Conservation (phyloP, 2,329 filamentous ascomycete species). For the Salinomyces thailandicus region DNA sequence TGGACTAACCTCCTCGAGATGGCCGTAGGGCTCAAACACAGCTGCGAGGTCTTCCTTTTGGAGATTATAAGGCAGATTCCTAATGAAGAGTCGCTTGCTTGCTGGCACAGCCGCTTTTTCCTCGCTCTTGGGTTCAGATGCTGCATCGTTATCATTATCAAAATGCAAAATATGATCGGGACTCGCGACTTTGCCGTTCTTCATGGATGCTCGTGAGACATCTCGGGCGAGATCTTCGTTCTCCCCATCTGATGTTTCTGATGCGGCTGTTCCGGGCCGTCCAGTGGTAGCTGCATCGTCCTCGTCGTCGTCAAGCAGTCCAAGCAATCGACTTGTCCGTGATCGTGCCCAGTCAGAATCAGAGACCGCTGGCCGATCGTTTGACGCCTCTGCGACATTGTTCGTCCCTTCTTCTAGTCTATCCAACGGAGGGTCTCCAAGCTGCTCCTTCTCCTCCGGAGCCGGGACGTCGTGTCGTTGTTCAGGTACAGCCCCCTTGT, state of each 20-base stretch:
- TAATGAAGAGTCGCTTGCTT: constrained; percentile 72
- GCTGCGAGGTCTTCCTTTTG: constrained; percentile 66
- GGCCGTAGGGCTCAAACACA: constrained; percentile 62
- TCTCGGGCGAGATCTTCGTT: no score
- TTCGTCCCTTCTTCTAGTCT: no score
- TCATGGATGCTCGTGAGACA: no score
- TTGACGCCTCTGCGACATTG: no score
- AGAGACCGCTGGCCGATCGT: constrained; percentile 42
- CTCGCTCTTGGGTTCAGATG: no score
- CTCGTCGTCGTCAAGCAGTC: constrained; percentile 68
- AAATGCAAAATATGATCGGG: no score
- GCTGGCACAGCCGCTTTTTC: constrained; percentile 54
- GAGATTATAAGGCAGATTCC: constrained; percentile 75
- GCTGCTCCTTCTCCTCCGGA: no score
- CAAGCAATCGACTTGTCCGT: constrained; percentile 74
- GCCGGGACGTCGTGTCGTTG: no score
- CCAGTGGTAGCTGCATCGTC: constrained; percentile 14
- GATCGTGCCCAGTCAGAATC: constrained; percentile 90
- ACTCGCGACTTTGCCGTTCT: no score
- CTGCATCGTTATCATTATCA: no score
- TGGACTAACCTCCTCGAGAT: constrained; percentile 72
- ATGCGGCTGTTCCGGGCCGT: constrained; percentile 6
- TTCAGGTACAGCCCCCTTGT: not conserved
- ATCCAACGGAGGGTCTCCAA: no score
- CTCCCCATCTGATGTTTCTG: no score